Evolutionary conservation across 2,329 filamentous ascomycete species (phyloP).

Genomic region (Colletotrichum eremochloae): DNA sequence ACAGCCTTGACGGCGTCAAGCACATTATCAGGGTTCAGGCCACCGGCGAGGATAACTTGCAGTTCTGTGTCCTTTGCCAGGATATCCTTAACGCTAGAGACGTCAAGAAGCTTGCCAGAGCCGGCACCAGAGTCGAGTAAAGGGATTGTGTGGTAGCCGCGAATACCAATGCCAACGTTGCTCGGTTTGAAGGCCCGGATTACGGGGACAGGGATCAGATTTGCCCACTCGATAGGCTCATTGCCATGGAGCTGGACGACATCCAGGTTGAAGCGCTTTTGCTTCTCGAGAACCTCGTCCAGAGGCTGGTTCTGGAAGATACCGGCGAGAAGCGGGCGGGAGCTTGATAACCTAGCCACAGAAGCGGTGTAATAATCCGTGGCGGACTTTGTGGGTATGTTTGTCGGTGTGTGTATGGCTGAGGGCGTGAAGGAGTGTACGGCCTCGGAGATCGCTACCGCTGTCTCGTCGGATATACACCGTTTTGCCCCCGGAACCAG

Average conservation of each 20-base stretch:
- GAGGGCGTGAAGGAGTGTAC: conserved; percentile 77
- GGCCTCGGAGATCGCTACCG: conserved; percentile 82
- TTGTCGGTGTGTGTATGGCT: conserved; percentile 46
- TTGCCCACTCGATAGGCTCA: conserved; percentile 93
- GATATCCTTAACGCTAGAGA: conserved; percentile 74
- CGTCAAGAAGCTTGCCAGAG: conserved; percentile 83
- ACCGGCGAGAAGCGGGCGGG: conserved; percentile 84
- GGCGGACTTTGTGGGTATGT: conserved; percentile 49
- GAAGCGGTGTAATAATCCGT: conserved; percentile 80
- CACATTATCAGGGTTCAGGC: conserved; percentile 85
- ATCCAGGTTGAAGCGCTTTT: conserved; percentile 82
- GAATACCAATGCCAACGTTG: conserved; percentile 76
- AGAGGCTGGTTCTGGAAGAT: conserved; percentile 95
- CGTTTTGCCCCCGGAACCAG: conserved; percentile 86
- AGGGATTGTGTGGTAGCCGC: conserved; percentile 86
- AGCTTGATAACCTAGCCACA: conserved; percentile 61
- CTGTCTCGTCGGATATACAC: conserved; percentile 82
- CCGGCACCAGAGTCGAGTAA: conserved; percentile 90
- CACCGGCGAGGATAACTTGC: conserved; percentile 85
- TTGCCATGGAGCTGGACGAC: conserved; percentile 93
- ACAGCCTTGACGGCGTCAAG: conserved; percentile 72
- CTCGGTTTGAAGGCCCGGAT: conserved; percentile 86
- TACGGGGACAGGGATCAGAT: conserved; percentile 90
- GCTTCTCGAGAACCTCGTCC: conserved; percentile 82
- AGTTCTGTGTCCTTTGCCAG: conserved; percentile 79